Percentiles rank a stretch among this genome's conserved stretches.
Conservation (phyloP, 495 filamentous ascomycete species). For the Copromyces sp. region DNA sequence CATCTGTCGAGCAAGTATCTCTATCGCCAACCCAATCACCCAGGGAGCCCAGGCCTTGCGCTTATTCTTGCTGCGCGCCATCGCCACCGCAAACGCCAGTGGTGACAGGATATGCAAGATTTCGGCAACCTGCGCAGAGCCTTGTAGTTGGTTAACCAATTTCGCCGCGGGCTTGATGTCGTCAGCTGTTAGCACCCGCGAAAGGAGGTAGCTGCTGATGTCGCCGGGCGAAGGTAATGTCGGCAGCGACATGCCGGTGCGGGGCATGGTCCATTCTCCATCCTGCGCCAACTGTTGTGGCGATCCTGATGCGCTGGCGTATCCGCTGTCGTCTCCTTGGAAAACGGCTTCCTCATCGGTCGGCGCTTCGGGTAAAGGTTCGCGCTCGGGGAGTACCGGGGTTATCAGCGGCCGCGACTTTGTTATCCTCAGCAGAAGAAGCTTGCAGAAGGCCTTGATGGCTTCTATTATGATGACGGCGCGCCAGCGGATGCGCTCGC, state of each 20-base stretch:
- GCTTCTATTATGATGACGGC: conserved; percentile 79
- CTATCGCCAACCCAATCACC: conserved; percentile 77
- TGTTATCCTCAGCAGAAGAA: conserved; percentile 75
- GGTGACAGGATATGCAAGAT: conserved; percentile 84
- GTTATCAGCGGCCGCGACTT: conserved; percentile 74
- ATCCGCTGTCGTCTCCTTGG: conserved; percentile 1
- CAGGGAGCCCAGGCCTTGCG: conserved; percentile 73
- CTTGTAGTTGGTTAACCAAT: conserved; percentile 67
- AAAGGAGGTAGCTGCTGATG: conserved; percentile 75
- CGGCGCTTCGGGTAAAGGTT: conserved; percentile 47
- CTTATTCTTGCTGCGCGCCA: conserved; percentile 56
- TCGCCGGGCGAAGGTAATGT: conserved; percentile 67
- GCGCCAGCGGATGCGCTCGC: conserved; percentile 78
- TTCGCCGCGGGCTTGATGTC: conserved; percentile 85
- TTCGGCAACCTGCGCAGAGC: conserved; percentile 67
- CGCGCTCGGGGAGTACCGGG: conserved; percentile 78
- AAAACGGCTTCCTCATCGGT: conserved; percentile 31
- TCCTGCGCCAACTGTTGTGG: conserved; percentile 14
- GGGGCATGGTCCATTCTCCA: conserved; percentile 84
- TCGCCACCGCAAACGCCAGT: conserved; percentile 75
- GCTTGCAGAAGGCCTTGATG: conserved; percentile 76
- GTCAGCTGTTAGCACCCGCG: conserved; percentile 88
- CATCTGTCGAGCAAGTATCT: conserved; percentile 77
- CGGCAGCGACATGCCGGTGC: conserved; percentile 77
- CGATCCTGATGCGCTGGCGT: not conserved